These are phyloP conservation scores for Ambrosia artemisiifolia DNA, from an alignment of 129 eudicot genomes.

Conservation along the genomic window DNA sequence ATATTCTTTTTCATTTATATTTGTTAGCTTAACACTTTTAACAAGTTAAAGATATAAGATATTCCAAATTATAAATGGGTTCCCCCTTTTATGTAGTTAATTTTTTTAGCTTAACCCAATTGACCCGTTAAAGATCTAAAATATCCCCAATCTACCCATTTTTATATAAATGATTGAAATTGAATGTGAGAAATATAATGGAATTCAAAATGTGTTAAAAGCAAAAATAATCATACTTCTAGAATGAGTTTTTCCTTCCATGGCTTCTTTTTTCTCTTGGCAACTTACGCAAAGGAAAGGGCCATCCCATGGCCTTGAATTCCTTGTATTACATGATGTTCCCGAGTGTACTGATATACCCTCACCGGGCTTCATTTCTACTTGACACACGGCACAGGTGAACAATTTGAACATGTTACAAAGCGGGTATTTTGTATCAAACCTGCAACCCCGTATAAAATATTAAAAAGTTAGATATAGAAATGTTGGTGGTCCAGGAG, in stretches of 20 bases:
- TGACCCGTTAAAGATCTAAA: not conserved
- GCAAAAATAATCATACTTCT: constrained; percentile 38
- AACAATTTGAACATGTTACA: constrained; percentile 96
- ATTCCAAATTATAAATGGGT: not conserved
- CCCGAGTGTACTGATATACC: constrained; percentile 81
- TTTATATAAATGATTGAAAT: not conserved
- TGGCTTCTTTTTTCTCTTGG: constrained; percentile 94
- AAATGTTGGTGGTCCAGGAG: not conserved
- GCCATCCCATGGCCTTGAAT: constrained; percentile 97
- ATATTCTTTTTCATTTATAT: too few relatives aligned
- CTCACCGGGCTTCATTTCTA: constrained; percentile 94
- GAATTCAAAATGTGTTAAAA: not conserved
- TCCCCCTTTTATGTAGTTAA: too few relatives aligned
- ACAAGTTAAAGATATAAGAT: not conserved
- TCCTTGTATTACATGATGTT: constrained; percentile 32
- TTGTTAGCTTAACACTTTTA: not conserved
- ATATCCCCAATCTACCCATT: not conserved
- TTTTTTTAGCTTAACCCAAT: not conserved
- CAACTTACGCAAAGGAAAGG: constrained; percentile 92
- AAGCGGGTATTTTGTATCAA: constrained; percentile 83
- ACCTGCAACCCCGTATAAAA: constrained; percentile 40
- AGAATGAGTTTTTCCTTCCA: constrained; percentile 90
- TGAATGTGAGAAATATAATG: not conserved
- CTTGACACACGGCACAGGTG: constrained; percentile 90
- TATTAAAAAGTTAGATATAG: not conserved